These are phyloP conservation scores for Venturia carpophila DNA, from an alignment of 2,329 filamentous ascomycete species.

Conservation along the genomic window DNA sequence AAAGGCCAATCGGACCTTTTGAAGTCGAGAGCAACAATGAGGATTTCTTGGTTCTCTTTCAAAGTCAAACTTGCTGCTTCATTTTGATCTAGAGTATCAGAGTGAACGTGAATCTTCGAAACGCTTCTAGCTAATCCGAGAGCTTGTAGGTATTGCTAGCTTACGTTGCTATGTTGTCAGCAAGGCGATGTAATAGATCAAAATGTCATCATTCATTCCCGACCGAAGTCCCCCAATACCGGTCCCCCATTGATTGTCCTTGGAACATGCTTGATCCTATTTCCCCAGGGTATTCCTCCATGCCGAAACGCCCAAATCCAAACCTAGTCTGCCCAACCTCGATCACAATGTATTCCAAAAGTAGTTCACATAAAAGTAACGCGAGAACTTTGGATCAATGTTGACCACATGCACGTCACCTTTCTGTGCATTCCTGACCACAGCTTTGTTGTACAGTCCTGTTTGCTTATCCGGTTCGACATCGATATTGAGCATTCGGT, in stretches of 20 bases:
- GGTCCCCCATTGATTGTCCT: background rate
- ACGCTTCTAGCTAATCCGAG: too few relatives aligned
- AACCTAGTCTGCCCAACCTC: background rate
- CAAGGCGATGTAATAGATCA: background rate
- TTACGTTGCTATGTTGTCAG: background rate
- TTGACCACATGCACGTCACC: conserved; percentile 93
- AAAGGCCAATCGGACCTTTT: background rate
- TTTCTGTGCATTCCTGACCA: conserved; percentile 76
- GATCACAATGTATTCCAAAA: conserved; percentile 79
- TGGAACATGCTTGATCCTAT: conserved; percentile 21
- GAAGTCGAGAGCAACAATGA: background rate
- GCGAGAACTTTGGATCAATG: conserved; percentile 84
- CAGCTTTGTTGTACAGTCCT: conserved; percentile 76
- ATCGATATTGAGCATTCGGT: conserved; percentile 83
- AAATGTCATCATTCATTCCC: background rate
- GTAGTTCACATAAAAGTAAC: conserved; percentile 89
- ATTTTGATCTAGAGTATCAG: too few relatives aligned
- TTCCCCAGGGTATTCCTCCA: conserved; percentile 27
- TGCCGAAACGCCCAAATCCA: conserved; percentile 19
- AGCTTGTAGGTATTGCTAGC: too few relatives aligned
- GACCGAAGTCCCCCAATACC: background rate
- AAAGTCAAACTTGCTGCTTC: background rate
- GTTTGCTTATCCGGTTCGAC: conserved; percentile 65
- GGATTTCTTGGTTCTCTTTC: background rate
- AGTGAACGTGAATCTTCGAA: too few relatives aligned